These are phyloP conservation scores for Pseudisothecium myosuroides DNA, from an alignment of 225 moss, liverwort and hornwort genomes.

Conservation along the genomic window DNA sequence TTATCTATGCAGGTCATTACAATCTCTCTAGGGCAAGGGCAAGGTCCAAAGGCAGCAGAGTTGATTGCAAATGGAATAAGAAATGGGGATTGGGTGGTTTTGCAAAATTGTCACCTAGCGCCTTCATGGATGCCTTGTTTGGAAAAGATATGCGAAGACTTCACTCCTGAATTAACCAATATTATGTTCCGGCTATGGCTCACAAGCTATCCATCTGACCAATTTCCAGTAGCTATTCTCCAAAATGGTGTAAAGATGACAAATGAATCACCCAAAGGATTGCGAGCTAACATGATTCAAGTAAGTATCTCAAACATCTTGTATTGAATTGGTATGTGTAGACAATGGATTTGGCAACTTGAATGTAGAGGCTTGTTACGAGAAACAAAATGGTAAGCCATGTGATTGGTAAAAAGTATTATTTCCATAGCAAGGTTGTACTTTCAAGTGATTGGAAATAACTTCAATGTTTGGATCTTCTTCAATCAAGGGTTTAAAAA, in stretches of 20 bases:
- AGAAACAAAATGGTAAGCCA: neutral
- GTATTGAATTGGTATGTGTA: neutral
- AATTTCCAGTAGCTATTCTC: slow-evolving; percentile 63
- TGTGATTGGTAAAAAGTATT: neutral
- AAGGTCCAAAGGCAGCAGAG: slow-evolving; percentile 72
- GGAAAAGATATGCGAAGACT: slow-evolving; percentile 63
- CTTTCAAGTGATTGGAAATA: neutral
- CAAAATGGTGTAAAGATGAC: slow-evolving; percentile 87
- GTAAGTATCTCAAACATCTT: neutral
- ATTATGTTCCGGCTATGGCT: slow-evolving; percentile 61
- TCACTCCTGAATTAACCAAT: slow-evolving; percentile 34
- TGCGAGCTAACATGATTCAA: slow-evolving; percentile 76
- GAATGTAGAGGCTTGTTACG: neutral
- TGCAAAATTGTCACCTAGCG: slow-evolving; percentile 78
- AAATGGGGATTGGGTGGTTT: slow-evolving; percentile 63
- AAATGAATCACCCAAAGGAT: slow-evolving; percentile 70
- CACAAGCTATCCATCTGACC: slow-evolving; percentile 72
- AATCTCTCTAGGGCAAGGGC: slow-evolving; percentile 77
- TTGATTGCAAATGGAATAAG: slow-evolving; percentile 38
- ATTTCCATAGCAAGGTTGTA: neutral
- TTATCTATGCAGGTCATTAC: slow-evolving; percentile 28
- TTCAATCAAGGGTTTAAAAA: neutral
- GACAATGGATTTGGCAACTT: neutral
- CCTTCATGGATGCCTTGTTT: slow-evolving; percentile 81
- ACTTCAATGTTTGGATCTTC: neutral